Evolutionary conservation across 768 basidiomycete species (phyloP).

Genomic region (Austroboletus festivus): DNA sequence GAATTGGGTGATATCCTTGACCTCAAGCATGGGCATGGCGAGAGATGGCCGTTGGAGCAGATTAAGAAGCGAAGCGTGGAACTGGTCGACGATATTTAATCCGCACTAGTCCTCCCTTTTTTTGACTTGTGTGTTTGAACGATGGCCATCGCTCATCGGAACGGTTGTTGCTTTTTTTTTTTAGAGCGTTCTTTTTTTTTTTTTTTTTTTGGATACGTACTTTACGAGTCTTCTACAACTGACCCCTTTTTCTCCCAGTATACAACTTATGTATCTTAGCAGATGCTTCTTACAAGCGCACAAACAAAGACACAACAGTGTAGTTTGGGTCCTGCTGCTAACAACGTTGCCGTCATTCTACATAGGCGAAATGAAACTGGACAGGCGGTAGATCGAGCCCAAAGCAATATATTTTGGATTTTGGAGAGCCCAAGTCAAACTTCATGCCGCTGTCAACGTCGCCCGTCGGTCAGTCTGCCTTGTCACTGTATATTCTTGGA

Average conservation of each 20-base stretch:
- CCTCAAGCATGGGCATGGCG: slow-evolving; percentile 72
- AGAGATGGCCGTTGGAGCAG: slow-evolving; percentile 79
- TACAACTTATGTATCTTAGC: slow-evolving; percentile 28
- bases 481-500: too few relatives aligned
- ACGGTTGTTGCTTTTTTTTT: slow-evolving; percentile 3
- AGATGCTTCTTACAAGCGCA: too few relatives aligned
- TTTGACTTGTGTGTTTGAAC: background rate
- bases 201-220: slow-evolving; percentile 30
- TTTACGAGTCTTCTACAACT: slow-evolving; percentile 11
- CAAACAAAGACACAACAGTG: background rate
- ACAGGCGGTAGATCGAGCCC: too few relatives aligned
- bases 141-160: slow-evolving; percentile 1
- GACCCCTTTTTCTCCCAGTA: slow-evolving; percentile 10
- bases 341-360: too few relatives aligned
- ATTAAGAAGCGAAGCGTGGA: slow-evolving; percentile 72
- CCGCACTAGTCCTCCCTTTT: background rate
- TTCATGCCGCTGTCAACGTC: too few relatives aligned
- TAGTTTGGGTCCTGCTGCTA: background rate
- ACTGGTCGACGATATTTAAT: slow-evolving; percentile 47
- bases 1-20: slow-evolving; percentile 90
- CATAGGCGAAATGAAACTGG: too few relatives aligned
- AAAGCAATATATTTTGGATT: too few relatives aligned
- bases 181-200: slow-evolving; percentile 7
- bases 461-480: too few relatives aligned
- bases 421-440: too few relatives aligned